Percentiles rank a stretch among this genome's conserved stretches.
Conservation (phyloP, 129 eudicot species). For the Ambrosia trifida region DNA sequence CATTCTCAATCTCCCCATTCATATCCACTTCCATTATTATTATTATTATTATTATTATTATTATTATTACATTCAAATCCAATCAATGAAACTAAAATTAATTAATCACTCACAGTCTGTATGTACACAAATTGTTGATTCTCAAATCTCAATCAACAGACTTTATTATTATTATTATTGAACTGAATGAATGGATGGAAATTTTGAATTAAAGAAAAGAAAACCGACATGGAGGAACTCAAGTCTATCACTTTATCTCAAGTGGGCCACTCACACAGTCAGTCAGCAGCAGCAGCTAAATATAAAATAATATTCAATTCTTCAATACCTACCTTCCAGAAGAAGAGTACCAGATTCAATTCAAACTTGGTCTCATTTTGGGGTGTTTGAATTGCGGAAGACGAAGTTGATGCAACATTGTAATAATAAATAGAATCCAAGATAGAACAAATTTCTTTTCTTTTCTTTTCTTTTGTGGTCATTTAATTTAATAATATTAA, state of each 20-base stretch:
- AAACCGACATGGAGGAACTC: constrained; percentile 33
- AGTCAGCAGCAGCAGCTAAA: constrained; percentile 21
- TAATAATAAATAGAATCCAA: too few relatives aligned
- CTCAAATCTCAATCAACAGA: not conserved
- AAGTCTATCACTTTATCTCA: constrained; percentile 31
- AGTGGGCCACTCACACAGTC: constrained; percentile 2
- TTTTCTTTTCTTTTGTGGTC: too few relatives aligned
- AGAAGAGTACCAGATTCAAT: too few relatives aligned
- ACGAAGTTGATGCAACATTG: too few relatives aligned
- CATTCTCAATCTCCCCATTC: constrained; percentile 30
- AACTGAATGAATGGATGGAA: not conserved
- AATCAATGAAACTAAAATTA: not conserved
- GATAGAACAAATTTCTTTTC: too few relatives aligned
- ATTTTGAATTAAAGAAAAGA: constrained; percentile 4
- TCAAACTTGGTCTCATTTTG: not conserved
- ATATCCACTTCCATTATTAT: constrained; percentile 38
- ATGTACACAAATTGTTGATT: not conserved
- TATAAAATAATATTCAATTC: not conserved
- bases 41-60: not conserved
- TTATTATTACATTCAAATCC: too few relatives aligned
- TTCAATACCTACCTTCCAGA: not conserved
- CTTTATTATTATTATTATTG: too few relatives aligned
- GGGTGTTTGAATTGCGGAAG: too few relatives aligned
- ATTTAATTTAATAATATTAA: too few relatives aligned
- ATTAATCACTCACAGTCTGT: too few relatives aligned